Base-by-base conservation (phyloP, 1,284 basidiomycete species). In the Peniophora sp. region DNA sequence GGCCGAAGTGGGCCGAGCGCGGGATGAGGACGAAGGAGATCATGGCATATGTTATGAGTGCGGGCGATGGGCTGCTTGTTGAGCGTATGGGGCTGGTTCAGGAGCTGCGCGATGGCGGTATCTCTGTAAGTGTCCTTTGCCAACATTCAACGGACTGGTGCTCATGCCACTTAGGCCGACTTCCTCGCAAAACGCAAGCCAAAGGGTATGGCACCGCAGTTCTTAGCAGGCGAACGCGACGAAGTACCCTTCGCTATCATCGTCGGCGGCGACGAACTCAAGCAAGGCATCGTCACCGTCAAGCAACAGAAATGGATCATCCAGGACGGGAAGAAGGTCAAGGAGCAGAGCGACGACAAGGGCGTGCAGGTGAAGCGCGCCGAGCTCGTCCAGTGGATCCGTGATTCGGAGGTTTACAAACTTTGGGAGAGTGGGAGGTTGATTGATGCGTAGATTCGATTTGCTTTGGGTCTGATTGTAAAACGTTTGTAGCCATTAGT, bases 101-200 rank as follows among this genome's bases (percentile, higher is more conserved):
- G 62, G 82, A 89, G 70, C 72, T 99, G 50, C 82, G 97, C 66
- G 85, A 85, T 55, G 86, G 82, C 2, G 95, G 94, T 0, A 89
- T 99, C 69, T 92, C 93, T 79, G 93, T 89, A 49, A 17, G 70
- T 65, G 2, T 16, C 27, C 12, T 44, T 41, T 53, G 48, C 48
- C n/a, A 35, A 8, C 34, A 36, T 46, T 36, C 45, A 23, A 50
- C 48, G 50, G 24, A 9, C 44, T 23, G 11, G 35, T 23, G 49
- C 56, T 51, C 23, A 46, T 51, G 48, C 50, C 3, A 39, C 48
- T 1, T 58, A 94, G 90, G 83, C 91, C 55, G 96, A 98, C 65
- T 99, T 92, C 74, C 73, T 94, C 63, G 91, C 93, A 61, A 98
- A 98, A 69, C 80, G 75, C 55, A 96, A 95, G 65, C 93, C 94